Conservation (phyloP, 805 yeast species). For the Debaryomyces hansenii region DNA sequence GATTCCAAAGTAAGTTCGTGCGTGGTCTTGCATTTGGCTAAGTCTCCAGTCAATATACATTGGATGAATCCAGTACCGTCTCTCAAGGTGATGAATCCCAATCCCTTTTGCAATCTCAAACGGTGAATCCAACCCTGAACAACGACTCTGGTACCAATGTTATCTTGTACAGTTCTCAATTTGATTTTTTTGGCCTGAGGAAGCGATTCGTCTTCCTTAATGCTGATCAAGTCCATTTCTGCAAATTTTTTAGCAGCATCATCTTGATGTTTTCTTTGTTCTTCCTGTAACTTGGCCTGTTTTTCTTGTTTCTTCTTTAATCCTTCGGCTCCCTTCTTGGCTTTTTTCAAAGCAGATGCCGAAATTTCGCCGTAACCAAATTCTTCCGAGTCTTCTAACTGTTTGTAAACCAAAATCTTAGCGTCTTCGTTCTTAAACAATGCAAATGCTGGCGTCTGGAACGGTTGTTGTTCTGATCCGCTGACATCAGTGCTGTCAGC, state of each 20-base stretch:
- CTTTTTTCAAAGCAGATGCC: slow-evolving; percentile 91
- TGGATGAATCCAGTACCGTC: slow-evolving; percentile 95
- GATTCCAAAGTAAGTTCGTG: slow-evolving; percentile 85
- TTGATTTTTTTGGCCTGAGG: slow-evolving; percentile 71
- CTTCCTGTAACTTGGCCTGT: slow-evolving; percentile 58
- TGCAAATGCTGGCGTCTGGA: slow-evolving; percentile 83
- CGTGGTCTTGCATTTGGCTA: slow-evolving; percentile 88
- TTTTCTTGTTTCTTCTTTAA: slow-evolving; percentile 78
- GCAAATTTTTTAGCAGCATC: slow-evolving; percentile 77
- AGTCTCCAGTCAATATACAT: slow-evolving; percentile 83
- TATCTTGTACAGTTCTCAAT: slow-evolving; percentile 52
- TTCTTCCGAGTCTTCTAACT: slow-evolving; percentile 50
- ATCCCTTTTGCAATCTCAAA: slow-evolving; percentile 87
- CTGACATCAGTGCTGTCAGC: slow-evolving; percentile 54
- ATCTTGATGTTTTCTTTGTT: slow-evolving; percentile 52
- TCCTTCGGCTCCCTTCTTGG: slow-evolving; percentile 93
- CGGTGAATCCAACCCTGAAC: slow-evolving; percentile 97
- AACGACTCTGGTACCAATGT: slow-evolving; percentile 67
- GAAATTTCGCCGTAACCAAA: slow-evolving; percentile 73
- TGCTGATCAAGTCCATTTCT: slow-evolving; percentile 67
- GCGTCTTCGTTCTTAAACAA: slow-evolving; percentile 52
- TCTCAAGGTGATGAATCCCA: slow-evolving; percentile 86
- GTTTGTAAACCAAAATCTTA: slow-evolving; percentile 60
- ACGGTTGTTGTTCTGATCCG: slow-evolving; percentile 74
- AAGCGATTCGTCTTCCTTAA: slow-evolving; percentile 71